Evolutionary conservation across 495 filamentous ascomycete species (phyloP).

Genomic region (Pseudevernia furfuracea): DNA sequence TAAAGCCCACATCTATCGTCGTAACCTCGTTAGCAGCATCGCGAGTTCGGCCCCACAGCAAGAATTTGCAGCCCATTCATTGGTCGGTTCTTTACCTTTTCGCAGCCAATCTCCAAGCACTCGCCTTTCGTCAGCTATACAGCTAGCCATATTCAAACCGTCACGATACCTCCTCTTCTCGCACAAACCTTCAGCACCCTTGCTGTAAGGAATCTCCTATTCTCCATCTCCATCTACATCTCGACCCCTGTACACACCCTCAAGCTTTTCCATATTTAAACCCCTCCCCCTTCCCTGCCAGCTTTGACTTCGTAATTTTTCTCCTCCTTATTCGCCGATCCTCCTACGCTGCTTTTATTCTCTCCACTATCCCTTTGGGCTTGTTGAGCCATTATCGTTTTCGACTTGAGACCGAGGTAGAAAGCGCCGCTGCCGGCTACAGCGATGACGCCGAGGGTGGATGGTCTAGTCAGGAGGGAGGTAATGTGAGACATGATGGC

Average conservation of each 20-base stretch:
- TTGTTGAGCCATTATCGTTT: slow-evolving; percentile 11
- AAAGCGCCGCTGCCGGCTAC: slow-evolving; percentile 22
- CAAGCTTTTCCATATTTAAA: not conserved
- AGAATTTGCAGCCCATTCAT: not conserved
- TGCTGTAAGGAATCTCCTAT: too few relatives aligned
- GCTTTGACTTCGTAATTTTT: slow-evolving; percentile 13
- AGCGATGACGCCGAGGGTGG: slow-evolving; percentile 20
- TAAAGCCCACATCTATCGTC: not conserved
- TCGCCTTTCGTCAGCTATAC: not conserved
- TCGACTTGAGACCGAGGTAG: slow-evolving; percentile 26
- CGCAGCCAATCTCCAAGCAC: not conserved
- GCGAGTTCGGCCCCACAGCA: not conserved
- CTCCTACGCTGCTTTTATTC: not conserved
- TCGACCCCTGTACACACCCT: not conserved
- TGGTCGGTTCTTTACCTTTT: not conserved
- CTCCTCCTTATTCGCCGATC: not conserved
- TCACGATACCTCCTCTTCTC: not conserved
- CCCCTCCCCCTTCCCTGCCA: slow-evolving; percentile 13
- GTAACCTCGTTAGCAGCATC: not conserved
- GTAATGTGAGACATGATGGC: slow-evolving; percentile 7
- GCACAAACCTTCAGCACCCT: not conserved
- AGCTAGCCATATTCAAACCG: not conserved
- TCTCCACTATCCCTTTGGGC: not conserved
- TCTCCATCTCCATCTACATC: not conserved
- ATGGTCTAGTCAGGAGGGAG: slow-evolving; percentile 12